phyloP scores from a whole-genome alignment of 345 rosid genomes.

The Eucalyptus erythrocorys region DNA sequence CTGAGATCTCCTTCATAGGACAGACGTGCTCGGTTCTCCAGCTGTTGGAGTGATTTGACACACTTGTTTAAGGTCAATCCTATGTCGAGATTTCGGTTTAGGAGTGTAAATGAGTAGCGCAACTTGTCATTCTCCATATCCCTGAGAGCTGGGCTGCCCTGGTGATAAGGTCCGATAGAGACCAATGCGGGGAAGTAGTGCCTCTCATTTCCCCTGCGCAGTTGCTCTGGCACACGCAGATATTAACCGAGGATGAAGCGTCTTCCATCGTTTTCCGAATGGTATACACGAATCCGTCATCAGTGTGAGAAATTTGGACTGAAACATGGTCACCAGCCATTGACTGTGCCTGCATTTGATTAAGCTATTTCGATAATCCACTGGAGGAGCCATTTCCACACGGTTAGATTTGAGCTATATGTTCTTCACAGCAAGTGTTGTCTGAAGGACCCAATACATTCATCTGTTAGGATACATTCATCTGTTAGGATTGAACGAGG shows the following conservation, averaged over 20 bases:
- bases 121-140: conserved; percentile 26
- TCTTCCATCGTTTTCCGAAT: conserved; percentile 25
- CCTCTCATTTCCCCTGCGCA: not conserved
- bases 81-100: conserved; percentile 15
- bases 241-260: conserved; percentile 7
- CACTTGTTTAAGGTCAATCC: conserved; percentile 22
- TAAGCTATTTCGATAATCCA: not conserved
- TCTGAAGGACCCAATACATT: not conserved
- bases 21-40: conserved; percentile 21
- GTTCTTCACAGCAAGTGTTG: not conserved
- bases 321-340: conserved; percentile 3
- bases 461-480: no score
- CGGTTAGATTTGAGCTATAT: not conserved
- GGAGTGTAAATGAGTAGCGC: conserved; percentile 30
- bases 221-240: conserved; percentile 7
- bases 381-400: not conserved
- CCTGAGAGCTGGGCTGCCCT: not conserved
- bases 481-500: not conserved
- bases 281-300: conserved; percentile 5
- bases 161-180: conserved; percentile 40
- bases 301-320: conserved; percentile 3
- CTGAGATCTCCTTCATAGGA: conserved; percentile 9
- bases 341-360: not conserved
- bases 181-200: conserved; percentile 12
- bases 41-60: conserved; percentile 14